Percentiles rank a stretch among this genome's conserved stretches.
Conservation (phyloP, 129 eudicot genomes). For the Flaveria sonorensis region DNA sequence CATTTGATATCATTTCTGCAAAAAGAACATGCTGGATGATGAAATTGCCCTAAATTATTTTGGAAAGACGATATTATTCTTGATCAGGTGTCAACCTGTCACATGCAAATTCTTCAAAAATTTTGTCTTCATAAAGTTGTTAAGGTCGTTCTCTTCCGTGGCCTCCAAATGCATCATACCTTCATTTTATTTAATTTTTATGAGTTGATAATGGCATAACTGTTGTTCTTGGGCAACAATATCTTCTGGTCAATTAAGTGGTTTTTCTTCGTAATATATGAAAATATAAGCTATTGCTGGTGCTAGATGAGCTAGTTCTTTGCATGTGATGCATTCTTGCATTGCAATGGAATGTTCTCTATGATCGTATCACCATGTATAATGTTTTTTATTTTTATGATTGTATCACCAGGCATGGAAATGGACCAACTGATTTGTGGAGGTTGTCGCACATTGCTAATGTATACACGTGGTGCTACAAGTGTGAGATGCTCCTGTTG, state of each 20-base stretch:
- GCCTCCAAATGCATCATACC: background rate
- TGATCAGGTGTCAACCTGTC: background rate
- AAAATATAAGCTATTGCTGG: slow-evolving; percentile 7
- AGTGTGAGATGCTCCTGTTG: slow-evolving; percentile 94
- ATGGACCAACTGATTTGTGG: slow-evolving; percentile 89
- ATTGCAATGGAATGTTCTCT: background rate
- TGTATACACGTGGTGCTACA: slow-evolving; percentile 83
- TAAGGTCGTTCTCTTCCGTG: background rate
- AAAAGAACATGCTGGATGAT: background rate
- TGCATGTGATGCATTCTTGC: background rate
- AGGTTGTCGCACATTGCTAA: slow-evolving; percentile 73
- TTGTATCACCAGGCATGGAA: slow-evolving; percentile 53
- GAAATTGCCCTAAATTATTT: background rate
- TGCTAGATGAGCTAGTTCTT: background rate
- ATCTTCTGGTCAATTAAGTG: background rate
- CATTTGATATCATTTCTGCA: background rate
- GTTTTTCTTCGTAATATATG: background rate
- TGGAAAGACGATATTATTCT: background rate
- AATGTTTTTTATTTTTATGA: background rate
- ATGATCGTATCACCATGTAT: slow-evolving; percentile 2
- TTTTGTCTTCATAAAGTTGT: background rate
- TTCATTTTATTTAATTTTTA: background rate
- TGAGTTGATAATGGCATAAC: background rate
- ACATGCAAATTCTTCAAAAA: background rate
- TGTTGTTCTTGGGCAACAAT: background rate